phyloP scores from a whole-genome alignment of 345 rosid species.

The Microcos paniculata region DNA sequence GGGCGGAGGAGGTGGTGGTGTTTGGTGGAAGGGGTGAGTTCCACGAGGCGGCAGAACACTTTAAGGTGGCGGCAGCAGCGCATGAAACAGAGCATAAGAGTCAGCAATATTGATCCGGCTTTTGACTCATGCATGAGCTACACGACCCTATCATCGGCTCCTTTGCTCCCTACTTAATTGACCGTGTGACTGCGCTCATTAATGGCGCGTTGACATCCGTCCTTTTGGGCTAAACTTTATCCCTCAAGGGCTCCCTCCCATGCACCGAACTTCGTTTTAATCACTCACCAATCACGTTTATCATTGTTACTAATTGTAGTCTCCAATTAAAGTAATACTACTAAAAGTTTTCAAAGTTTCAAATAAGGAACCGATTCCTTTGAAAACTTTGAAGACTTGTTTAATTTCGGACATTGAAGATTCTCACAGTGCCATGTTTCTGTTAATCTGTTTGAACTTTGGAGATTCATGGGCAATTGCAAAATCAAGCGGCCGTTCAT shows the following conservation, averaged over 20 bases:
- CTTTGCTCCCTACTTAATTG: constrained; percentile 25
- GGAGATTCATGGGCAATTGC: too few species aligned
- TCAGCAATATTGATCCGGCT: neutral
- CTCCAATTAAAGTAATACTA: neutral
- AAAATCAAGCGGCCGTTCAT: too few species aligned
- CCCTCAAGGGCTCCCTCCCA: neutral
- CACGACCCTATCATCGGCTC: constrained; percentile 20
- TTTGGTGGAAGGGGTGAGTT: neutral
- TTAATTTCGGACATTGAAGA: neutral
- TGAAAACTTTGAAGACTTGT: neutral
- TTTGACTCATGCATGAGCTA: neutral
- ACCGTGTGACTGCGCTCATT: constrained; percentile 32
- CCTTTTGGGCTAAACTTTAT: neutral
- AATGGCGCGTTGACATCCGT: constrained; percentile 19
- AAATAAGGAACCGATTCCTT: neutral
- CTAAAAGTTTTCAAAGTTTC: neutral
- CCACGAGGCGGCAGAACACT: neutral
- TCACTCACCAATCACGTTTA: neutral
- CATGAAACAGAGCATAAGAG: constrained; percentile 10
- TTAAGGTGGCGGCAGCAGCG: neutral
- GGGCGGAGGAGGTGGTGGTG: neutral
- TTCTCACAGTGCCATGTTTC: neutral
- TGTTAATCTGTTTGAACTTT: too few species aligned
- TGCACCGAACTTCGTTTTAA: neutral
- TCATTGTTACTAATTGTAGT: neutral